phyloP scores from a whole-genome alignment of 345 rosid genomes.

The Arabidopsis thaliana region TAIR10.1 NC_003070.9:6441001-6441500 shows the following conservation, averaged over 20 bases:
- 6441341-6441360: slow-evolving; percentile 34
- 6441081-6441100: slow-evolving; percentile 3
- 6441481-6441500: slow-evolving; percentile 8
- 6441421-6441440: slow-evolving; percentile 32
- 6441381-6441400: slow-evolving; percentile 69
- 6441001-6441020: slow-evolving; percentile 81
- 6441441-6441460: slow-evolving; percentile 23
- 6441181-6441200: slow-evolving; percentile 41
- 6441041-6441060: slow-evolving; percentile 84
- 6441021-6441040: slow-evolving; percentile 91
- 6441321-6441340: slow-evolving; percentile 30
- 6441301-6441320: slow-evolving; percentile 24
- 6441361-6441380: slow-evolving; percentile 80
- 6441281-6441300: slow-evolving; percentile 39
- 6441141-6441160: slow-evolving; percentile 14
- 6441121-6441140: slow-evolving; percentile 23
- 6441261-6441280: slow-evolving; percentile 91
- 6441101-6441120: not conserved
- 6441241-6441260: slow-evolving; percentile 86
- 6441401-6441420: slow-evolving; percentile 85
- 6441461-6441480: slow-evolving; percentile 21
- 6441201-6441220: slow-evolving; percentile 86
- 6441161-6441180: slow-evolving; percentile 3
- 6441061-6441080: slow-evolving; percentile 37
- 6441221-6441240: slow-evolving; percentile 90